Conservation (phyloP, 495 filamentous ascomycete genomes). For the Geoglossum glabrum region DNA sequence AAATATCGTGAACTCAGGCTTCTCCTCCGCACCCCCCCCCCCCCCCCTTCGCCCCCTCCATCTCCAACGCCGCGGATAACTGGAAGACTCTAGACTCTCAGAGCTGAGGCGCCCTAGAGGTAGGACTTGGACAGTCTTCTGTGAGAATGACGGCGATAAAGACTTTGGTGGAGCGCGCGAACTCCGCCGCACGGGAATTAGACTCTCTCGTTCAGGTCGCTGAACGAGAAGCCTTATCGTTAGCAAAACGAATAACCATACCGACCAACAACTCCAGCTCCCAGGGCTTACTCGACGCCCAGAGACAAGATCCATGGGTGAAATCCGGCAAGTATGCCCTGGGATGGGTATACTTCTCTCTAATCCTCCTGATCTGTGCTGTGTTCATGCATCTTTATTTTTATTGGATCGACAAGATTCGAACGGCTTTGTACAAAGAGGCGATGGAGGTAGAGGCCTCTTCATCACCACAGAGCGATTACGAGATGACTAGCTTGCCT, state of each 20-base stretch:
- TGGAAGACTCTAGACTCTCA: background rate
- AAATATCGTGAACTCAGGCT: background rate
- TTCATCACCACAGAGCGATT: slow-evolving; percentile 41
- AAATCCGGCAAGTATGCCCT: slow-evolving; percentile 72
- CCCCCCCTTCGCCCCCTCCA: too few relatives aligned
- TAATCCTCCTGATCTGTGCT: slow-evolving; percentile 45
- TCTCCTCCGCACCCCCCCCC: too few relatives aligned
- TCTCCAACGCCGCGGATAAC: background rate
- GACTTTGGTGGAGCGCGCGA: background rate
- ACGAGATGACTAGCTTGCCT: slow-evolving; percentile 43
- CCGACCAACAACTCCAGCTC: slow-evolving; percentile 49
- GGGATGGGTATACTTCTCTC: slow-evolving; percentile 69
- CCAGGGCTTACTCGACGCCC: slow-evolving; percentile 47
- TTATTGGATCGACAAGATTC: slow-evolving; percentile 71
- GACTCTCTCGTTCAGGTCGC: background rate
- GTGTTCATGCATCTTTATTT: slow-evolving; percentile 53
- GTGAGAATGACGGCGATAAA: background rate
- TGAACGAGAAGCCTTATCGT: slow-evolving; percentile 13
- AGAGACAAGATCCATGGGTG: slow-evolving; percentile 57
- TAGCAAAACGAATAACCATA: slow-evolving; percentile 57
- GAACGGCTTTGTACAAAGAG: slow-evolving; percentile 66
- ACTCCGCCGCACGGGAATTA: background rate
- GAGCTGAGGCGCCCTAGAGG: background rate
- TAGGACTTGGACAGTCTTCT: background rate
- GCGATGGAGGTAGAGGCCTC: slow-evolving; percentile 29